Base-by-base conservation (phyloP, 768 basidiomycete species). In the Psilocybe tampanensis region DNA sequence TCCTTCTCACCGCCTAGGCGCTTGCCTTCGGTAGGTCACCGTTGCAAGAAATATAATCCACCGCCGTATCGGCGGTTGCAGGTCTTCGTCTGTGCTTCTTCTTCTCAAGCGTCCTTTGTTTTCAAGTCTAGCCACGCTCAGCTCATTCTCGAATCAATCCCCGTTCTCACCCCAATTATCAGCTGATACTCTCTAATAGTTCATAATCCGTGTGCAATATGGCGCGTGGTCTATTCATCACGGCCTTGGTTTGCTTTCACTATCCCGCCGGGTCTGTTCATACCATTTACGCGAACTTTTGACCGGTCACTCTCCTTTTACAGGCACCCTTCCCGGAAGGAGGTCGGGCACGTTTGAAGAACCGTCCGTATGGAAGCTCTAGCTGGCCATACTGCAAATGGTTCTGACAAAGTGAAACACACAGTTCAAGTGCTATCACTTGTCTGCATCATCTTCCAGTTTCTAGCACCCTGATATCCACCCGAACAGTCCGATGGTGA, bases 121-220 rank as follows among this genome's bases (percentile, higher is more conserved):
- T 41, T 21, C 29, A 11, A 44, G 42, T 42, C 42, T 48, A 18
- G 49, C 44, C 52, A 45, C 34, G 33, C 12, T 53, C 24, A 18
- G 60, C 53, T 54, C 54, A 52, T 60, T 63, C 59, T 62, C 56
- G 59, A 65, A 43, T 54, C 39, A 47, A 47, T 48, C 44, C 39
- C 59, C 49, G 39, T 58, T 60, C 64, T 54, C 61, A 59, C 63
- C 54, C 33, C 43, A 43, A 44, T 49, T 32, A 64, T 66, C 67
- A 64, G 62, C 65, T 64, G 67, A 61, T 54, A 43, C 34, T 49
- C 44, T 52, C 57, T 57, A 59, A 62, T 62, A 58, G 55, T 57
- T 55, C 60, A 65, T 56, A 59, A 66, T 65, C 41, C 42, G 54
- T 54, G 52, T 58, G 59, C 60, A 58, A 61, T 63, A 64, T 59